Conservation (phyloP, 2,329 filamentous ascomycete species). For the Ceratocystis harringtonii region DNA sequence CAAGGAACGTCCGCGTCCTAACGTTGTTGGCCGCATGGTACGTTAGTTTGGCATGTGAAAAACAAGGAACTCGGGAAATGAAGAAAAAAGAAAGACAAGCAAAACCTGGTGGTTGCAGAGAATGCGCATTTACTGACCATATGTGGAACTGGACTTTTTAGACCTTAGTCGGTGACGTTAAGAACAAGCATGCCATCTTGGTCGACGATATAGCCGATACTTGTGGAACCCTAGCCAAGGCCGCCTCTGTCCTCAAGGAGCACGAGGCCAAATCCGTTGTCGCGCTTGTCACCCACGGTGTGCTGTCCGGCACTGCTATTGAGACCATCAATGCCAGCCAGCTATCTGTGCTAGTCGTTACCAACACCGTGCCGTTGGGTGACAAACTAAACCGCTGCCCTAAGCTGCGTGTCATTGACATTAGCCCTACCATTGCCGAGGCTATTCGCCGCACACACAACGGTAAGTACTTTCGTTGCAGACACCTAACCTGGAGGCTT, state of each 20-base stretch:
- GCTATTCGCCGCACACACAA: constrained; percentile 56
- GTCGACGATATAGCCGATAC: constrained; percentile 98
- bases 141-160: neutral
- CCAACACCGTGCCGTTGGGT: constrained; percentile 49
- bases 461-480: constrained; percentile 27
- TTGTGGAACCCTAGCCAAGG: constrained; percentile 58
- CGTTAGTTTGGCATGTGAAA: neutral
- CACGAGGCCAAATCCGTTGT: constrained; percentile 79
- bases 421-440: constrained; percentile 66
- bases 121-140: neutral
- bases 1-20: constrained; percentile 76
- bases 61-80: no score
- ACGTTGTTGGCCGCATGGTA: constrained; percentile 81
- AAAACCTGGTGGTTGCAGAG: neutral
- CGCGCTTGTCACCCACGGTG: constrained; percentile 90
- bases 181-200: constrained; percentile 81
- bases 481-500: neutral
- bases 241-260: constrained; percentile 72
- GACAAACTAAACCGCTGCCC: constrained; percentile 67
- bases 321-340: constrained; percentile 69
- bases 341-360: constrained; percentile 68
- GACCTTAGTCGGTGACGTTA: constrained; percentile 75
- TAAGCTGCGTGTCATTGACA: constrained; percentile 79
- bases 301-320: constrained; percentile 75
- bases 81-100: neutral